Conservation (phyloP, 176 grass and related monocot genomes). For the Phoenix roebelenii region DNA sequence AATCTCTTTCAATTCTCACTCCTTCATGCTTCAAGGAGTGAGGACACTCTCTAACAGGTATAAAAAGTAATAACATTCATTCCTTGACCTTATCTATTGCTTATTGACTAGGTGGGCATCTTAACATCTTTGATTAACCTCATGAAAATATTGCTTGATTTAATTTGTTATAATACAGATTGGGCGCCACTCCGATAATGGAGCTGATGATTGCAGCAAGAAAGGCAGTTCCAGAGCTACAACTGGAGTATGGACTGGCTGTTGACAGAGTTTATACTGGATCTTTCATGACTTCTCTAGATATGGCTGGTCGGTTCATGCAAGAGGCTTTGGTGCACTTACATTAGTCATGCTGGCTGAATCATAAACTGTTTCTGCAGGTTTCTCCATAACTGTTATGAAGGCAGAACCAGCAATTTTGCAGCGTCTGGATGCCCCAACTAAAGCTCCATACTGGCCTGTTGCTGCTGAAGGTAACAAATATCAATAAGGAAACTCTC, state of each 20-base stretch:
- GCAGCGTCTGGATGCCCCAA: constrained; percentile 83
- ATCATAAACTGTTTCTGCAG: constrained; percentile 22
- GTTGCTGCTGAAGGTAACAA: constrained; percentile 84
- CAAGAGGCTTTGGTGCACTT: background rate
- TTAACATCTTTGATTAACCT: no score
- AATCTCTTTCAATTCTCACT: no score
- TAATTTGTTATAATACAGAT: constrained; percentile 35
- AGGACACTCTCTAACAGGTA: no score
- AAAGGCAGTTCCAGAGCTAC: constrained; percentile 87
- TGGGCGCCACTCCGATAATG: constrained; percentile 89
- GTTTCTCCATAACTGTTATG: constrained; percentile 94
- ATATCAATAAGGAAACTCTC: background rate
- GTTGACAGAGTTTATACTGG: constrained; percentile 98
- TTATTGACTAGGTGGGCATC: no score
- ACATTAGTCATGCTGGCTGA: no score
- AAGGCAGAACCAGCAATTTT: constrained; percentile 70
- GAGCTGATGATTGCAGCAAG: constrained; percentile 95
- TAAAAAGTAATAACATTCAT: no score
- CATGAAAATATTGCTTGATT: background rate
- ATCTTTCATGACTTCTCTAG: constrained; percentile 90
- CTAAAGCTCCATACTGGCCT: constrained; percentile 83
- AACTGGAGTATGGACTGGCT: constrained; percentile 89
- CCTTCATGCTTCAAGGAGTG: no score
- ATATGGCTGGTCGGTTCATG: constrained; percentile 86
- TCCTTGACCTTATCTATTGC: no score